phyloP scores from a whole-genome alignment of 805 yeast species.

The Teunomyces aglyptinius region DNA sequence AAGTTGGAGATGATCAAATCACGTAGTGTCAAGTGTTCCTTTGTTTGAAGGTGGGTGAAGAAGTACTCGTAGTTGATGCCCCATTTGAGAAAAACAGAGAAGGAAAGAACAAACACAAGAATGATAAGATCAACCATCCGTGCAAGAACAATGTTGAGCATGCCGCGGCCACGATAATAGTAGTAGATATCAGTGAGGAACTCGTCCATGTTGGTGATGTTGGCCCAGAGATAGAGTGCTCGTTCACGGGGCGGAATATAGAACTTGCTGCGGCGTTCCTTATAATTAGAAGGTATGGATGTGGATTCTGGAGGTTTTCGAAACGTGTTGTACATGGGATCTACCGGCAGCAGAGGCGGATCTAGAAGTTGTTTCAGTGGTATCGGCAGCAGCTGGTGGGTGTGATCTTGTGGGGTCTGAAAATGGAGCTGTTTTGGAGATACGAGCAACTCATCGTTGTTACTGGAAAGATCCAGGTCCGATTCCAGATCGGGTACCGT shows the following conservation, averaged over 20 bases:
- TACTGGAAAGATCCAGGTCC: constrained; percentile 1
- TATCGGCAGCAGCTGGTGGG: background rate
- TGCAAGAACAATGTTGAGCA: constrained; percentile 69
- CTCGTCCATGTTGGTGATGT: constrained; percentile 85
- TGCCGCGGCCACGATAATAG: constrained; percentile 85
- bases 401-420: constrained; percentile 12
- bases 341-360: background rate
- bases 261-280: constrained; percentile 5
- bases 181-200: constrained; percentile 80
- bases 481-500: constrained; percentile 8
- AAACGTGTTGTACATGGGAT: constrained; percentile 13
- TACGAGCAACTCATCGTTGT: constrained; percentile 1
- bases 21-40: constrained; percentile 25
- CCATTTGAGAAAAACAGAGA: constrained; percentile 75
- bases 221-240: constrained; percentile 96
- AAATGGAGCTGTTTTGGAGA: constrained; percentile 11
- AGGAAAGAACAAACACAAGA: constrained; percentile 72
- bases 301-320: constrained; percentile 3
- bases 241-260: constrained; percentile 55
- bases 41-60: constrained; percentile 21
- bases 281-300: constrained; percentile 3
- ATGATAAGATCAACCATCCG: constrained; percentile 68
- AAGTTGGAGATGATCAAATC: constrained; percentile 44
- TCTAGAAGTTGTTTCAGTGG: too few species aligned
- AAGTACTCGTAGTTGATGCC: constrained; percentile 65